Conservation (phyloP, 148 eudicot genomes). For the Salicornia ramosissima region DNA sequence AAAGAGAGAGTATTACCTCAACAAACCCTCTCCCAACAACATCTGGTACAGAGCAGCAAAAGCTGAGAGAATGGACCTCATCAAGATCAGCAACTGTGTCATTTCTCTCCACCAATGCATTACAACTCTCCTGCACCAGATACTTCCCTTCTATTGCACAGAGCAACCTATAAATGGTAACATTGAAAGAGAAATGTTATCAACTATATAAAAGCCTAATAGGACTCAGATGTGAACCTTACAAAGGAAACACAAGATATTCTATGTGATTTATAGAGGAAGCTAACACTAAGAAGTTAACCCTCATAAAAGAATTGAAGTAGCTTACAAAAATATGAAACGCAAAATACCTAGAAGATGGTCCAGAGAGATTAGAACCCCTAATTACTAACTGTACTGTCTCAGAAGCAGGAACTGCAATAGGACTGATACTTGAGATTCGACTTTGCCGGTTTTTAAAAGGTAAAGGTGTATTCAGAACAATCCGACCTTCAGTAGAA, state of each 20-base stretch:
- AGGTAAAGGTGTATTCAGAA: slow-evolving; percentile 66
- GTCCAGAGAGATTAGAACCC: slow-evolving; percentile 55
- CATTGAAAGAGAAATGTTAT: neutral
- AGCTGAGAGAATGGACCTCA: slow-evolving; percentile 49
- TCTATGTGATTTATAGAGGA: neutral
- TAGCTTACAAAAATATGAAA: slow-evolving; percentile 1
- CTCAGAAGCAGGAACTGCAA: slow-evolving; percentile 67
- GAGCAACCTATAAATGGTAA: slow-evolving; percentile 44
- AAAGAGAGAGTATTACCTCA: slow-evolving; percentile 49
- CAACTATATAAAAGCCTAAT: neutral
- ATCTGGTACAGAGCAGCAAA: slow-evolving; percentile 61
- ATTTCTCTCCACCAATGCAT: slow-evolving; percentile 34
- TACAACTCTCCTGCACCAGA: slow-evolving; percentile 59
- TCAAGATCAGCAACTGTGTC: slow-evolving; percentile 35
- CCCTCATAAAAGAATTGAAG: neutral
- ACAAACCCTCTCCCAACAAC: slow-evolving; percentile 84
- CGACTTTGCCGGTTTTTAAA: slow-evolving; percentile 32
- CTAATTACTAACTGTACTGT: slow-evolving; percentile 52
- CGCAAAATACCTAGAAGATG: slow-evolving; percentile 58
- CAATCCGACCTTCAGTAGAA: slow-evolving; percentile 61
- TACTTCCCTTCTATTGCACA: slow-evolving; percentile 85
- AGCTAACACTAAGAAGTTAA: neutral
- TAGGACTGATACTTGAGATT: slow-evolving; percentile 69
- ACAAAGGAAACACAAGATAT: neutral
- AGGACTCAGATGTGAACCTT: slow-evolving; percentile 3